Base-by-base conservation (phyloP, 305 asterid genomes). In the Nicotiana rustica region DNA sequence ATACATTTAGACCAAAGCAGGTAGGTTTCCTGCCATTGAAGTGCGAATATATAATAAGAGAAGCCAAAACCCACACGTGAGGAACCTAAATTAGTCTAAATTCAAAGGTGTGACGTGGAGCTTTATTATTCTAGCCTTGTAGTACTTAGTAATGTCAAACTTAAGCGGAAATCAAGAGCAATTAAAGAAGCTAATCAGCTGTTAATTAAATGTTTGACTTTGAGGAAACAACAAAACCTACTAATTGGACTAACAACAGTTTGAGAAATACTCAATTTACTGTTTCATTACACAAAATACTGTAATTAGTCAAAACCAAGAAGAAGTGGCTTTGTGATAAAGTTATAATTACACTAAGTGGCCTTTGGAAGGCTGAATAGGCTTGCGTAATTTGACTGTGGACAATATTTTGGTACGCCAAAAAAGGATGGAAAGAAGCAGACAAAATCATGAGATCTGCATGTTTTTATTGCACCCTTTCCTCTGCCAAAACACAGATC, bases 371-470 rank as follows among this genome's bases (percentile, higher is more conserved):
- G 18, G 18, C 18, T 13, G 33, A 29, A 29, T 52, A 10, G 55
- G 57, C 49, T 35, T 29, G 10, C 67, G 67, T 9, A 10, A 41
- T 41, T 41, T 7, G 57, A 47, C 52, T 59, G 70, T 44, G 52
- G 31, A 61, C 71, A 60, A 25, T 60, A 79, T 3, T 8, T 17
- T 31, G 14, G 29, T 35, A 9, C 71, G n/a, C 31, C 29, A 25
- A 10, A 60, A 61, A 4, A 47, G 60, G 38, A 60, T 79, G 67
- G 79, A 78, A 79, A 44, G 71, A 64, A 80, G 87, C 84, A 77
- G 90, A 89, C 92, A 90, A 83, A 83, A 90, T 85, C 87, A 86
- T 86, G 90, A 90, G 90, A 87, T 88, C 82, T 87, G 90, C 93
- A 92, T 90, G 90, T 85, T 91, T 87, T 89, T 86, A 85, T 89